A percentile compares a stretch with the other conserved stretches of the same genome.
These are phyloP conservation scores for Pugionium dolabratum DNA, from an alignment of 345 rosid species.

Conservation along the genomic window DNA sequence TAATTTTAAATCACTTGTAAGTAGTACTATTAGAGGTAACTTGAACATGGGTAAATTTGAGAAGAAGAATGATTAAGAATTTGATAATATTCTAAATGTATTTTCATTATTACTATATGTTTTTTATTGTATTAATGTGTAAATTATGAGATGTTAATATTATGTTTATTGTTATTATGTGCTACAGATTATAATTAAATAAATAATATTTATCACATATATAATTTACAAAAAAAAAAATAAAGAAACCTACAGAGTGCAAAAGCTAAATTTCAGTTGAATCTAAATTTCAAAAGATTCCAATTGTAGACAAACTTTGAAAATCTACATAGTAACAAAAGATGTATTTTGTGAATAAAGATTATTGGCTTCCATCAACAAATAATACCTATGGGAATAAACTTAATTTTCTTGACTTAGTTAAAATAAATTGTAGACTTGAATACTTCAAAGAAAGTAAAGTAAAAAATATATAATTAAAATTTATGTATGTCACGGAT, in stretches of 20 bases:
- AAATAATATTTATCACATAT: too few species aligned
- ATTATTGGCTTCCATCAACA: not conserved
- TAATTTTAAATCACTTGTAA: too few species aligned
- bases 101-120: too few species aligned
- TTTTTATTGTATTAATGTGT: too few species aligned
- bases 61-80: too few species aligned
- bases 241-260: not conserved
- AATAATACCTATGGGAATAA: not conserved
- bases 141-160: too few species aligned
- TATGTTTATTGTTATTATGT: too few species aligned
- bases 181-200: too few species aligned
- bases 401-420: not conserved
- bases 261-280: not conserved
- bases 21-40: too few species aligned
- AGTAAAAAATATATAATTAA: not conserved
- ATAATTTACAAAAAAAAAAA: not conserved
- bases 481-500: too few species aligned
- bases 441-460: slow-evolving; percentile 8
- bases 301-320: not conserved
- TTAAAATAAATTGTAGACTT: slow-evolving; percentile 1
- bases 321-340: not conserved
- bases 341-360: not conserved
- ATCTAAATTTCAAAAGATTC: not conserved
- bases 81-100: too few species aligned
- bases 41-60: too few species aligned